Evolutionary conservation across 108 stramenopile genomes (phyloP).

Genomic region (Skeletonema tropicum): DNA sequence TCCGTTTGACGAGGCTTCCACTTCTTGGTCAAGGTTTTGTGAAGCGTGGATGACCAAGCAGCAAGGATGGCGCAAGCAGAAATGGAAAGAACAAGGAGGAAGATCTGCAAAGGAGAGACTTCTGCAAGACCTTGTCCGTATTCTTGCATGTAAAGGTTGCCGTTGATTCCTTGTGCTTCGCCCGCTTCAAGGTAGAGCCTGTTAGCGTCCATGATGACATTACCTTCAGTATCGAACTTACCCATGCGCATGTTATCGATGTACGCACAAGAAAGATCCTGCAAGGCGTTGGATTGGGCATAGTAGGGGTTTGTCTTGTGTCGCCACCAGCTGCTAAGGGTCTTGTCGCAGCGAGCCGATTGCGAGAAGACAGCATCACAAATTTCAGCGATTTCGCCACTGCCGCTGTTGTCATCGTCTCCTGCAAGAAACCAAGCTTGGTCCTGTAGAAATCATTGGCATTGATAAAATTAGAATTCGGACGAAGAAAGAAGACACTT

Average conservation of each 20-base stretch:
- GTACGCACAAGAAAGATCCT: constrained; percentile 66
- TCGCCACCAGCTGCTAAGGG: constrained; percentile 40
- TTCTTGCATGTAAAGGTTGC: constrained; percentile 26
- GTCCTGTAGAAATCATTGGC: too few species aligned
- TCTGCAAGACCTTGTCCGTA: constrained; percentile 21
- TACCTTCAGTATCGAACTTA: constrained; percentile 77
- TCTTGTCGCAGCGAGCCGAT: constrained; percentile 75
- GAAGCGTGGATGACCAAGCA: constrained; percentile 20
- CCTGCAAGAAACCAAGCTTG: background rate
- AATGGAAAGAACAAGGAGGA: constrained; percentile 23
- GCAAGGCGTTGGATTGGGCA: constrained; percentile 21
- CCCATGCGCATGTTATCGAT: constrained; percentile 71
- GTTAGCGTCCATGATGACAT: constrained; percentile 49
- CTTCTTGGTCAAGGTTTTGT: constrained; percentile 21
- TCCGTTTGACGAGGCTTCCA: constrained; percentile 46
- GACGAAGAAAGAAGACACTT: background rate
- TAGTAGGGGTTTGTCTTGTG: constrained; percentile 38
- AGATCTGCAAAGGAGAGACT: too few species aligned
- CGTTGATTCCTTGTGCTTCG: too few species aligned
- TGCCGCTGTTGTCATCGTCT: constrained; percentile 15
- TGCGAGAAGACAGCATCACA: constrained; percentile 60
- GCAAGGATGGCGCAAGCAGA: constrained; percentile 20
- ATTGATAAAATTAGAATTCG: too few species aligned
- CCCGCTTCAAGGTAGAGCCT: too few species aligned
- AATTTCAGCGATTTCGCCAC: constrained; percentile 41